phyloP scores from a whole-genome alignment of 2,329 filamentous ascomycete species.

The Ophiostoma sp. region DNA sequence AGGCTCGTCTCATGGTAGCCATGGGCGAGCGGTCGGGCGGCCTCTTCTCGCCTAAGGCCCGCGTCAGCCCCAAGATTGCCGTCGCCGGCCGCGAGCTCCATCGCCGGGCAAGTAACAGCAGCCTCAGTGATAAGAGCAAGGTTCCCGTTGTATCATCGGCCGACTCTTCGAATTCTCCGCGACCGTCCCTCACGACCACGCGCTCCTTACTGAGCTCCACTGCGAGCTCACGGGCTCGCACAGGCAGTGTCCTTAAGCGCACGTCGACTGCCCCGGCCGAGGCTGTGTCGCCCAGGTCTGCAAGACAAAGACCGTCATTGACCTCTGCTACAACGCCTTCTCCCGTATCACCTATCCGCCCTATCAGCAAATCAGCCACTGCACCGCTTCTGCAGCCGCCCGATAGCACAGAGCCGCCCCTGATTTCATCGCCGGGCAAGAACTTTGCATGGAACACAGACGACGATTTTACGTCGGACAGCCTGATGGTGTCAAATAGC shows the following conservation, averaged over 20 bases:
- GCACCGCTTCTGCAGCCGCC: not conserved
- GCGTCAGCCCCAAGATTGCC: conserved; percentile 35
- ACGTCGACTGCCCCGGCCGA: conserved; percentile 19
- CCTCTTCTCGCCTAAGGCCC: conserved; percentile 36
- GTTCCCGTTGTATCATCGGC: conserved; percentile 8
- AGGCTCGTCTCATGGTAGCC: conserved; percentile 28
- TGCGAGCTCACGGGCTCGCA: not conserved
- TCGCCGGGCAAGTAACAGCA: conserved; percentile 36
- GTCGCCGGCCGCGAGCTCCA: conserved; percentile 35
- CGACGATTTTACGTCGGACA: conserved; percentile 53
- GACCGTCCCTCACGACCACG: not conserved
- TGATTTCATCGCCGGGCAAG: conserved; percentile 41
- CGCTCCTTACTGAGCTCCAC: conserved; percentile 9
- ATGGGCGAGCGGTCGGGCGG: conserved; percentile 31
- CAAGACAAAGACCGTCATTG: not conserved
- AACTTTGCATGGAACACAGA: conserved; percentile 54
- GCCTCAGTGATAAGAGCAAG: conserved; percentile 30
- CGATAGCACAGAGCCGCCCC: not conserved
- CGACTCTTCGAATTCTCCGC: not conserved
- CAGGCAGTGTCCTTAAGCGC: not conserved
- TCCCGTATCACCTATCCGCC: not conserved
- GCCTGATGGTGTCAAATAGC: conserved; percentile 52
- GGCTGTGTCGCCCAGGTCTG: not conserved
- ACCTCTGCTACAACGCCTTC: not conserved
- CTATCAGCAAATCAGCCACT: not conserved